Evolutionary conservation across 1,139 yeast species (phyloP), one percentile per base, ranked within the genome.

Genomic region (Trichomonascaceae sp.): DNA sequence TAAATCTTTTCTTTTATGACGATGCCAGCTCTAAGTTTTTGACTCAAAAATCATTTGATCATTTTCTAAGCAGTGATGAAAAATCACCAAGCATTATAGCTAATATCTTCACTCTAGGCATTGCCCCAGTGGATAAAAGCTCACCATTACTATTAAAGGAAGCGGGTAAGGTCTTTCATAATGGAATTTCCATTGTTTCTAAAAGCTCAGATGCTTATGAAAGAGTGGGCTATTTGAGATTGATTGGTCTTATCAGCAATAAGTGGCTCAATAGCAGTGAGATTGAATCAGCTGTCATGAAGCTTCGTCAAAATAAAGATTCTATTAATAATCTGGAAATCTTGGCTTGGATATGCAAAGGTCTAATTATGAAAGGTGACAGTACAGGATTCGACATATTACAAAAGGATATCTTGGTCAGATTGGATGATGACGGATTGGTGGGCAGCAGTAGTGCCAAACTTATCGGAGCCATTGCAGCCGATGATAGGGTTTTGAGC

Each of bases 271-370:
- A 44, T 20, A 9, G 45, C 50, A 15, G 46, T 12, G 24, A 44
- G 20, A 10, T 44, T 39, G 8, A 49, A 50, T 20, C 52, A 52
- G 18, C 52, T 41, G 2, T 54, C 53, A 17, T 43, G 53, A 15
- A 50, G 5, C 39, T 38, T 1, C 52, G 58, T n/a, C 32, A 50
- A 24, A 22, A 19, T 3, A 17, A 19, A 12, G 51, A 55, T 7
- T 47, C 50, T 9, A 48, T 66, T n/a, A 67, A 63, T 45, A 55
- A 62, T 3, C 68, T 86, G 50, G 96, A 88, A 66, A 65, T 78
- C 0, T 69, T 76, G 32, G 72, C 83, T 0, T 89, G 96, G 96
- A 69, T 83, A 5, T 72, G 83, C 30, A 90, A 88, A 66, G 95
- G 87, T 0, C 74, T 87, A 50, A 65, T 87, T 0, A 65, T 87